A percentile compares a stretch with the other conserved stretches of the same genome.
Conservation (phyloP, 2,329 filamentous ascomycete species). For the Cryphonectria nitschkei region DNA sequence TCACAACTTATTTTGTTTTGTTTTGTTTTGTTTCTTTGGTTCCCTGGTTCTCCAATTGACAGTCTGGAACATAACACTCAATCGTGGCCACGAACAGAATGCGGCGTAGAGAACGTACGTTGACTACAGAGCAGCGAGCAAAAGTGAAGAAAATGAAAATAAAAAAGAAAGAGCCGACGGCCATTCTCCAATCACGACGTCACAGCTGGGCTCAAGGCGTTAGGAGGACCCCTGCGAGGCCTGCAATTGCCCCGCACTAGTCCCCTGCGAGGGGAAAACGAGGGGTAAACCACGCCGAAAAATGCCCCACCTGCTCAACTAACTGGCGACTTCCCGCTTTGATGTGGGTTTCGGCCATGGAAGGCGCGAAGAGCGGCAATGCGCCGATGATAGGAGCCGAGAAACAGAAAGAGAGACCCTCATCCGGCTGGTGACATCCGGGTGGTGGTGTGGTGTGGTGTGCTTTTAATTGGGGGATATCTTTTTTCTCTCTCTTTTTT, state of each 20-base stretch:
- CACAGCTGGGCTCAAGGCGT: neutral
- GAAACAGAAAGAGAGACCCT: neutral
- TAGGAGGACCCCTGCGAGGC: neutral
- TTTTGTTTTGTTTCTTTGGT: no score
- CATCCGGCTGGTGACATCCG: neutral
- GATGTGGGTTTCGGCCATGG: neutral
- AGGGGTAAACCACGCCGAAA: slow-evolving; percentile 26
- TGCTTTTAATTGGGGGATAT: neutral
- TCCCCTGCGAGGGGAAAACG: neutral
- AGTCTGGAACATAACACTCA: neutral
- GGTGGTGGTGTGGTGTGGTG: neutral
- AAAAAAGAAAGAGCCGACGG: neutral
- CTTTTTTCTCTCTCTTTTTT: neutral
- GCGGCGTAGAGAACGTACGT: neutral
- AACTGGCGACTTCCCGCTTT: neutral
- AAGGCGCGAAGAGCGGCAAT: neutral
- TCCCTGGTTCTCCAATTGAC: neutral
- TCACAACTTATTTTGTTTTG: no score
- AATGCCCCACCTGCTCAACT: slow-evolving; percentile 9
- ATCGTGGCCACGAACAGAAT: neutral
- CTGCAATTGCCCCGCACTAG: slow-evolving; percentile 9
- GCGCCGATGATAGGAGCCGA: neutral
- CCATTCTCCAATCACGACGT: neutral
- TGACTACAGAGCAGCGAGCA: neutral
- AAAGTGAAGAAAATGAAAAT: neutral